Conservation (phyloP, 345 rosid species). For the Leavenworthia alabamica region DNA sequence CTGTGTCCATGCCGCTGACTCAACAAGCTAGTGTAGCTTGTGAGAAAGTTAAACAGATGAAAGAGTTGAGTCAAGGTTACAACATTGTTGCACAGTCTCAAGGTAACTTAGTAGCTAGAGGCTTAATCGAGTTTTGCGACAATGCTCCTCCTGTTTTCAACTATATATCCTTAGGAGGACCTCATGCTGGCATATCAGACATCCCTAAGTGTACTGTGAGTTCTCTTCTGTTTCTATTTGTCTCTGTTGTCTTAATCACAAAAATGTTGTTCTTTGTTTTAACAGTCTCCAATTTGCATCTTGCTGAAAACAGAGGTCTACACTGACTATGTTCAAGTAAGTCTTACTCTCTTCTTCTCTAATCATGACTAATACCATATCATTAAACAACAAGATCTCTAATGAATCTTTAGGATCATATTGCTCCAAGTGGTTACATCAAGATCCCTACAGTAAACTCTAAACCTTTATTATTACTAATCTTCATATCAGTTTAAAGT, state of each 20-base stretch:
- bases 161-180: constrained; percentile 81
- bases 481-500: neutral
- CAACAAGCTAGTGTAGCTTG: constrained; percentile 28
- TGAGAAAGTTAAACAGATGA: constrained; percentile 54
- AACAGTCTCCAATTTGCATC: neutral
- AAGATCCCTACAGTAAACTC: constrained; percentile 21
- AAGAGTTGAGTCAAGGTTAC: constrained; percentile 65
- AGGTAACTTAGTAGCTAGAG: constrained; percentile 86
- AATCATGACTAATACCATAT: neutral
- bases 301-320: constrained; percentile 9
- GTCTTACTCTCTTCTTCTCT: neutral
- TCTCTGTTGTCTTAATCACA: constrained; percentile 1
- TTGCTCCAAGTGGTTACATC: constrained; percentile 25
- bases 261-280: neutral
- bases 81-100: constrained; percentile 82
- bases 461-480: neutral
- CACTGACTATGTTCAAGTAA: constrained; percentile 22
- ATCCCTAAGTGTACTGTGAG: constrained; percentile 69
- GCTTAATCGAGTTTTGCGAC: constrained; percentile 70
- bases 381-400: neutral
- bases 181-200: constrained; percentile 87
- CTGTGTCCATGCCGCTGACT: constrained; percentile 68
- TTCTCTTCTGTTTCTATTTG: neutral
- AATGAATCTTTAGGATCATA: constrained; percentile 24
- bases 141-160: constrained; percentile 74